These are phyloP conservation scores for Penicillium pancosmium DNA, from an alignment of 495 filamentous ascomycete species.

Conservation along the genomic window DNA sequence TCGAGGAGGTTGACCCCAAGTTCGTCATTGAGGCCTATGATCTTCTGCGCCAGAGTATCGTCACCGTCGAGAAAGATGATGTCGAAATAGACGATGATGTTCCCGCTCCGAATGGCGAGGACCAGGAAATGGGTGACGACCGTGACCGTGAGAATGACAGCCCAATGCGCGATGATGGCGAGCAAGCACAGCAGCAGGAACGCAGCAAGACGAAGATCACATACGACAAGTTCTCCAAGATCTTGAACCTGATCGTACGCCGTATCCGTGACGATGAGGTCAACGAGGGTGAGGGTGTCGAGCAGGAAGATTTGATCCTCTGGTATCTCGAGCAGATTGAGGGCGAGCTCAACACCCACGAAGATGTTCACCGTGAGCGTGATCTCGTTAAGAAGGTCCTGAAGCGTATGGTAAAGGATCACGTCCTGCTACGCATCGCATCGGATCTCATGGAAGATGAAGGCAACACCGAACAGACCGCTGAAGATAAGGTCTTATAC, in stretches of 20 bases:
- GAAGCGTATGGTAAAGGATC: constrained; percentile 96
- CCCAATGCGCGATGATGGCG: constrained; percentile 62
- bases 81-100: constrained; percentile 90
- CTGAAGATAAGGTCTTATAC: constrained; percentile 67
- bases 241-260: constrained; percentile 81
- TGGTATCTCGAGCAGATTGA: constrained; percentile 98
- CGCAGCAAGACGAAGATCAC: constrained; percentile 84
- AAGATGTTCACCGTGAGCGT: constrained; percentile 77
- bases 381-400: constrained; percentile 82
- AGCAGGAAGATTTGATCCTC: constrained; percentile 78
- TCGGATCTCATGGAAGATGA: constrained; percentile 68
- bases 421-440: constrained; percentile 89
- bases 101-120: constrained; percentile 26
- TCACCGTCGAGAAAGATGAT: constrained; percentile 97
- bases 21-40: constrained; percentile 92
- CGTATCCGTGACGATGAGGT: constrained; percentile 77
- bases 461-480: constrained; percentile 46
- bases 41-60: constrained; percentile 88
- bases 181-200: constrained; percentile 42
- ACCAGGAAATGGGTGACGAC: constrained; percentile 46
- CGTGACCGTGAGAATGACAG: constrained; percentile 69
- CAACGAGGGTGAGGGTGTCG: constrained; percentile 79
- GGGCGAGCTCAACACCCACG: constrained; percentile 74
- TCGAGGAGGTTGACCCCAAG: constrained; percentile 80
- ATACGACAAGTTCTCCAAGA: constrained; percentile 91